Conservation (phyloP, 441 rosid genomes). For the Macaranga tanarius region DNA sequence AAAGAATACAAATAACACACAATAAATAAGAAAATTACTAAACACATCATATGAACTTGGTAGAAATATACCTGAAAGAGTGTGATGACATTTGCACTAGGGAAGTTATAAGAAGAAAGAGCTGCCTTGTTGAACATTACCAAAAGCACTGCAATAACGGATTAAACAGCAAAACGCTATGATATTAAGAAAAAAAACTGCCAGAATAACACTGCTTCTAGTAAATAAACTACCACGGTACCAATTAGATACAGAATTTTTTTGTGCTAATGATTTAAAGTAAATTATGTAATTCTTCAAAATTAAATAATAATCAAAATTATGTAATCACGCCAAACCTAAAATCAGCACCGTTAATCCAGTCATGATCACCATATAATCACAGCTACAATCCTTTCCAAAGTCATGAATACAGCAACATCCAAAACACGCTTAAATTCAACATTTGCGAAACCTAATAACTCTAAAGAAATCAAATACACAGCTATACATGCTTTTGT, state of each 20-base stretch:
- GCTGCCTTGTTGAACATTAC: conserved; percentile 96
- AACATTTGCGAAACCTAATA: conserved; percentile 2
- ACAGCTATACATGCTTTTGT: background rate
- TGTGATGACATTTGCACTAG: conserved; percentile 82
- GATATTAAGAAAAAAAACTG: background rate
- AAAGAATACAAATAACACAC: too few relatives aligned
- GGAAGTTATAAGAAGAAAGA: conserved; percentile 84
- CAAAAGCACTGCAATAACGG: conserved; percentile 54
- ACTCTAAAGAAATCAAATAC: background rate
- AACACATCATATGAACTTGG: background rate
- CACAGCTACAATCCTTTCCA: background rate
- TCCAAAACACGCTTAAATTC: background rate
- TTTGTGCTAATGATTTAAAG: background rate
- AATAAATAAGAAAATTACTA: background rate
- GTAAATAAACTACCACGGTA: too few relatives aligned
- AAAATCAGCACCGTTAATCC: background rate
- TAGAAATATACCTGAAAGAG: conserved; percentile 59
- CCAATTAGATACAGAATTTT: background rate
- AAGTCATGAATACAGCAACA: background rate
- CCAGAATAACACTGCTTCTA: background rate
- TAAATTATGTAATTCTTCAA: background rate
- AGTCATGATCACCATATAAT: background rate
- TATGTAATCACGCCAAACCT: background rate
- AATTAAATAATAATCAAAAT: background rate
- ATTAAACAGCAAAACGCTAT: background rate